phyloP scores from a whole-genome alignment of 768 basidiomycete genomes.

The Phlebiopsis gigantea region DNA sequence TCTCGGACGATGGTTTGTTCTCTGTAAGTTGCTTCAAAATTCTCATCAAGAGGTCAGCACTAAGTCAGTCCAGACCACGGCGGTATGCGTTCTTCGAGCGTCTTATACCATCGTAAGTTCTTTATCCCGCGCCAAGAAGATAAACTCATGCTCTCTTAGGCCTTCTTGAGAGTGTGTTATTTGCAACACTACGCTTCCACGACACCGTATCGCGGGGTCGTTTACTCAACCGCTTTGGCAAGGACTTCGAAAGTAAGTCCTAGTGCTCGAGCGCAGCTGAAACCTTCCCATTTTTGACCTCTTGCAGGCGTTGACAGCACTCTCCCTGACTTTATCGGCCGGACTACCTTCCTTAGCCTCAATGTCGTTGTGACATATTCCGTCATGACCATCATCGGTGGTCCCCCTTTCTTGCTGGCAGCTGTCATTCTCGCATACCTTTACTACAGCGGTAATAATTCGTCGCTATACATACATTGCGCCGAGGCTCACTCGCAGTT shows the following conservation, averaged over 20 bases:
- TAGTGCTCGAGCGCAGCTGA: not conserved
- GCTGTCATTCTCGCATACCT: constrained; percentile 49
- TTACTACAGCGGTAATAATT: constrained; percentile 65
- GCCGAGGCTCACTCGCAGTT: constrained; percentile 27
- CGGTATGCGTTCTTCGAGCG: constrained; percentile 77
- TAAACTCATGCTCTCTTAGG: constrained; percentile 26
- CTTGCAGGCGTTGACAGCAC: constrained; percentile 69
- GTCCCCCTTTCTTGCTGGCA: constrained; percentile 64
- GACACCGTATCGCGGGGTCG: constrained; percentile 88
- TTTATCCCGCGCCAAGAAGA: not conserved
- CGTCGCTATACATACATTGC: not conserved
- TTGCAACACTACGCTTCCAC: constrained; percentile 89
- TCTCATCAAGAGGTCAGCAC: constrained; percentile 8
- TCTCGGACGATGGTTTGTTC: constrained; percentile 62
- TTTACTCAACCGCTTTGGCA: constrained; percentile 79
- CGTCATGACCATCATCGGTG: constrained; percentile 76
- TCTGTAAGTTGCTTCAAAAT: constrained; percentile 44
- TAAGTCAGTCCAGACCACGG: constrained; percentile 36
- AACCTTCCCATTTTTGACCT: not conserved
- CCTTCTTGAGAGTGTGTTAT: constrained; percentile 74
- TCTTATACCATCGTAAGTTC: constrained; percentile 64
- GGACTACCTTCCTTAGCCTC: constrained; percentile 64
- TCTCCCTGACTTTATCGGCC: constrained; percentile 81
- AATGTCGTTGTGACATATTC: constrained; percentile 65
- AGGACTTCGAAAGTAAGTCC: constrained; percentile 74